These are phyloP conservation scores for Heliamphora exappendiculata DNA, from an alignment of 148 eudicot species.

Conservation along the genomic window DNA sequence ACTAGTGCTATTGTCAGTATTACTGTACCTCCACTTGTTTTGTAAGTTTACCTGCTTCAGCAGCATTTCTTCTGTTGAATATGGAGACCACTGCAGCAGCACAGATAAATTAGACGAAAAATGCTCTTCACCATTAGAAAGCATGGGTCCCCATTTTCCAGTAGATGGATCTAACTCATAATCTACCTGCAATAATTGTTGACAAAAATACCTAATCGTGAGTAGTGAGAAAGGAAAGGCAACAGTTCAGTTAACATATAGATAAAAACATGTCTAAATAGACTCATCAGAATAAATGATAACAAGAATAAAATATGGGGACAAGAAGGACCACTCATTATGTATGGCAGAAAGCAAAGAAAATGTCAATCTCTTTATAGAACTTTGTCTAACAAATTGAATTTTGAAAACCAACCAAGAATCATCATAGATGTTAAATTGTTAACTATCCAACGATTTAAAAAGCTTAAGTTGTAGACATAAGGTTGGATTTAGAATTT, in stretches of 20 bases:
- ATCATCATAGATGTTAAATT: no score
- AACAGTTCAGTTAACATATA: not conserved
- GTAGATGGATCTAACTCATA: constrained; percentile 38
- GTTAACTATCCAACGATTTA: no score
- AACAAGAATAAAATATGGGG: not conserved
- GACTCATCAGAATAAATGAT: not conserved
- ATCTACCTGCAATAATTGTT: constrained; percentile 41
- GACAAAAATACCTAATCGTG: not conserved
- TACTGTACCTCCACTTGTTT: not conserved
- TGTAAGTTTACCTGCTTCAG: constrained; percentile 43
- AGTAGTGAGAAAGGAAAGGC: not conserved
- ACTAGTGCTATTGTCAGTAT: not conserved
- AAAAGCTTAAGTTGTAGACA: no score
- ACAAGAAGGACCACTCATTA: not conserved
- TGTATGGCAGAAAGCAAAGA: not conserved
- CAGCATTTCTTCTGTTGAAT: constrained; percentile 38
- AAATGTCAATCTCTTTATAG: not conserved
- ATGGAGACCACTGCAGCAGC: constrained; percentile 62
- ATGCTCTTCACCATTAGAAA: constrained; percentile 28
- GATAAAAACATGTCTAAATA: not conserved
- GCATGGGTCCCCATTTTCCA: constrained; percentile 32
- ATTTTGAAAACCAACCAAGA: not conserved
- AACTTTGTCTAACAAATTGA: not conserved
- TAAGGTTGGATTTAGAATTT: not conserved
- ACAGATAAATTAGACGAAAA: constrained; percentile 37